Base-by-base conservation (phyloP, 805 yeast species). In the Metschnikowia koreensis region DNA sequence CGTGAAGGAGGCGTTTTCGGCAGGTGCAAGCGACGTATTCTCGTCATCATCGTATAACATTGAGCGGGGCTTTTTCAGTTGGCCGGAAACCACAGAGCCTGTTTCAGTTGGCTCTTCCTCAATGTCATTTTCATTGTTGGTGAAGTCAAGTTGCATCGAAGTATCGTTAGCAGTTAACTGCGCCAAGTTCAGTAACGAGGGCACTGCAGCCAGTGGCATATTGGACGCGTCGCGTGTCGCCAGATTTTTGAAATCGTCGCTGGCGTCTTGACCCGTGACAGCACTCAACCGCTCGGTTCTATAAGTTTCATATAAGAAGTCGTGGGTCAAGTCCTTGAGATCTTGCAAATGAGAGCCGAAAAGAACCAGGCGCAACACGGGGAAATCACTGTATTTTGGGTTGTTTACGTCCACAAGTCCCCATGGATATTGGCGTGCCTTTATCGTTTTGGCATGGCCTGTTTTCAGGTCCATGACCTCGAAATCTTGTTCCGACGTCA, bases 281-380 rank as follows among this genome's bases (percentile, higher is more conserved):
- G 75, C 73, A 51, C 88, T 81, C 60, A 88, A 74, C 60, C 87
- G 79, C 64, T 87, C 92, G 17, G 94, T 85, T 71, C 96, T 81
- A 66, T 87, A 87, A 52, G 84, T 83, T 64, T 87, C 96, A 67
- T 87, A 87, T 49, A 87, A 70, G 68, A 83, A 76, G 60, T 83
- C 88, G 60, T 86, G 90, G 29, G 96, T 89, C 53, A 87, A 74
- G 62, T 88, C 96, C 69, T 87, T 87, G 63, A 87, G 81, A 62
- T 87, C 94, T 65, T 84, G 87, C 58, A 88, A 73, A 65, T 89
- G 96, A n/a, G 92, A 81, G 7, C 96, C 96, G 63, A 89, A 81
- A 39, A 89, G 66, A 2, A 87, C 93, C 44, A 85, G 79, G 56
- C 86, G 83, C 61, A 89, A 71, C 15, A 80, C 64, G 8, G 82